Conservation (phyloP, 2,329 filamentous ascomycete species). For the Talaromyces marneffei region DNA sequence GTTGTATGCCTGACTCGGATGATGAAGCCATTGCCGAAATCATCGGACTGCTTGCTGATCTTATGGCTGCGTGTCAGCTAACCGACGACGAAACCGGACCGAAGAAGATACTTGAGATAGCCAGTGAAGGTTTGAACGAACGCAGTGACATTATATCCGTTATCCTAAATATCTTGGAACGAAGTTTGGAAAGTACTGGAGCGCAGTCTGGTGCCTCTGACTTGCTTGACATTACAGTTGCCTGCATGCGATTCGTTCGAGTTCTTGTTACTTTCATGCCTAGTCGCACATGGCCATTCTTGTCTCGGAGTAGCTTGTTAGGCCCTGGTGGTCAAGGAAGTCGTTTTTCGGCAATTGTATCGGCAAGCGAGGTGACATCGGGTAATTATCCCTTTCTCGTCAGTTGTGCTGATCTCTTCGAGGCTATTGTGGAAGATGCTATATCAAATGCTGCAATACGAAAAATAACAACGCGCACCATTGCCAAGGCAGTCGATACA, state of each 20-base stretch:
- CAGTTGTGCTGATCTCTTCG: slow-evolving; percentile 67
- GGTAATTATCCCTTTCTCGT: slow-evolving; percentile 73
- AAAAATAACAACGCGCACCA: slow-evolving; percentile 30
- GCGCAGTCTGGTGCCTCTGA: slow-evolving; percentile 59
- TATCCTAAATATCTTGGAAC: slow-evolving; percentile 78
- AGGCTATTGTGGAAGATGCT: slow-evolving; percentile 68
- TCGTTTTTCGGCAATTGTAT: slow-evolving; percentile 70
- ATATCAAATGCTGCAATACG: slow-evolving; percentile 49
- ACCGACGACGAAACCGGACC: slow-evolving; percentile 32
- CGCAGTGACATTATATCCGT: slow-evolving; percentile 68
- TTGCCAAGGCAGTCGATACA: slow-evolving; percentile 26
- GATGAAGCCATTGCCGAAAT: slow-evolving; percentile 64
- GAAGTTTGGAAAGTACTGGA: slow-evolving; percentile 47
- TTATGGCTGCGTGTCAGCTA: slow-evolving; percentile 50
- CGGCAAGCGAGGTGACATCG: slow-evolving; percentile 71
- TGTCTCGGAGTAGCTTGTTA: slow-evolving; percentile 74
- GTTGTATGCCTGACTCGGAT: slow-evolving; percentile 50
- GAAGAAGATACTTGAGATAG: slow-evolving; percentile 44
- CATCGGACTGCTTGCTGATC: slow-evolving; percentile 65
- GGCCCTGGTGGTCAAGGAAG: slow-evolving; percentile 70
- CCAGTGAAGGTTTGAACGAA: slow-evolving; percentile 45
- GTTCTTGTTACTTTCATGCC: slow-evolving; percentile 67
- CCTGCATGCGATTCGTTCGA: slow-evolving; percentile 75
- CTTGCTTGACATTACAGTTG: slow-evolving; percentile 61
- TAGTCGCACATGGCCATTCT: slow-evolving; percentile 81